Evolutionary conservation across 768 basidiomycete species (phyloP).

Genomic region (Lactifluus subvellereus): DNA sequence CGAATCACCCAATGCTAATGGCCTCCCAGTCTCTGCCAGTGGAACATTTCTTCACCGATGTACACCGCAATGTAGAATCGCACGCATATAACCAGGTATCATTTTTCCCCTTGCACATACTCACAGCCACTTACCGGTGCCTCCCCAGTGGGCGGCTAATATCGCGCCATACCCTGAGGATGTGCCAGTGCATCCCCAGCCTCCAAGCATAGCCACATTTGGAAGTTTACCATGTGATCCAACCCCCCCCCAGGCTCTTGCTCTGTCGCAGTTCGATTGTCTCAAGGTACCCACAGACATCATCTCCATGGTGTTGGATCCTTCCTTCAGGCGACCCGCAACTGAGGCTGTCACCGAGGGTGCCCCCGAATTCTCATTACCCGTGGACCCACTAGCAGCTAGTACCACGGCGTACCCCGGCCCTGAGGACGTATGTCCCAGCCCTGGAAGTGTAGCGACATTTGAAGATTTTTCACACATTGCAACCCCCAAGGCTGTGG

Average conservation of each 20-base stretch:
- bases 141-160: neutral
- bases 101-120: neutral
- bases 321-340: too few species aligned
- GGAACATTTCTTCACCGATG: neutral
- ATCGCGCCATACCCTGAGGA: neutral
- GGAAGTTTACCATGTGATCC: neutral
- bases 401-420: too few species aligned
- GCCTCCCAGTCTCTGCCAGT: neutral
- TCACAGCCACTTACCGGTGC: neutral
- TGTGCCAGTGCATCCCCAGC: too few species aligned
- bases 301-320: neutral
- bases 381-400: too few species aligned
- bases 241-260: too few species aligned
- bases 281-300: neutral
- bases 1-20: neutral
- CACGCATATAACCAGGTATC: neutral
- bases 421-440: too few species aligned
- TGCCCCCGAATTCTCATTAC: too few species aligned
- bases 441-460: too few species aligned
- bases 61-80: neutral
- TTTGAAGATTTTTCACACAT: neutral
- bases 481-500: neutral
- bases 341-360: too few species aligned
- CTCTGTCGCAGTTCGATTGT: neutral
- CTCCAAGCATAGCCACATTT: neutral